Conservation (phyloP, 805 yeast genomes). For the Ogataea wickerhamii region DNA sequence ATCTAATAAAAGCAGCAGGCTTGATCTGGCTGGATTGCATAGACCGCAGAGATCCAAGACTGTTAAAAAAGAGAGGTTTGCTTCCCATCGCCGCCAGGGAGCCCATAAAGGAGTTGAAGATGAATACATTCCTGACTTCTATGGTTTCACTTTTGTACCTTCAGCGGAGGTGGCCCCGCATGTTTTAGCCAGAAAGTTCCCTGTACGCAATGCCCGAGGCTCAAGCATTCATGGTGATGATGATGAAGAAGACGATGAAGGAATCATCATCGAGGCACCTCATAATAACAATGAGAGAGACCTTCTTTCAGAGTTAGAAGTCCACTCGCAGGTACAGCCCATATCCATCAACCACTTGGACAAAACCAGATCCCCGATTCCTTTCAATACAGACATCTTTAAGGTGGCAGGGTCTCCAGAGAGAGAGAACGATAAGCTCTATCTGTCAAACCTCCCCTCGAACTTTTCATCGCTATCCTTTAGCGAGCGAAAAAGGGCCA, state of each 20-base stretch:
- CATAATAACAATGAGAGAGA: conserved; percentile 9
- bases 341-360: conserved; percentile 23
- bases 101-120: conserved; percentile 54
- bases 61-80: background rate
- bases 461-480: conserved; percentile 50
- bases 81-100: conserved; percentile 1
- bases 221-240: conserved; percentile 2
- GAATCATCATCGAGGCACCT: conserved; percentile 6
- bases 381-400: conserved; percentile 19
- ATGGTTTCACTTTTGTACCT: conserved; percentile 30
- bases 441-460: conserved; percentile 43
- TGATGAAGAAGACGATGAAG: conserved; percentile 11
- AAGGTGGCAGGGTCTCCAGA: conserved; percentile 31
- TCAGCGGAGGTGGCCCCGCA: conserved; percentile 5
- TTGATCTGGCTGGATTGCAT: background rate
- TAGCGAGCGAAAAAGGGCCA: conserved; percentile 43
- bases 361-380: background rate
- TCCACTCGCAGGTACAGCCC: conserved; percentile 30
- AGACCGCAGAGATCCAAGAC: background rate
- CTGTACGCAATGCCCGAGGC: background rate
- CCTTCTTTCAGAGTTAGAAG: conserved; percentile 11
- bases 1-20: conserved; percentile 5
- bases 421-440: conserved; percentile 37
- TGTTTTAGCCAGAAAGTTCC: no score
- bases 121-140: conserved; percentile 70